Conservation (phyloP, 768 basidiomycete genomes). For the Mycena polygramma region DNA sequence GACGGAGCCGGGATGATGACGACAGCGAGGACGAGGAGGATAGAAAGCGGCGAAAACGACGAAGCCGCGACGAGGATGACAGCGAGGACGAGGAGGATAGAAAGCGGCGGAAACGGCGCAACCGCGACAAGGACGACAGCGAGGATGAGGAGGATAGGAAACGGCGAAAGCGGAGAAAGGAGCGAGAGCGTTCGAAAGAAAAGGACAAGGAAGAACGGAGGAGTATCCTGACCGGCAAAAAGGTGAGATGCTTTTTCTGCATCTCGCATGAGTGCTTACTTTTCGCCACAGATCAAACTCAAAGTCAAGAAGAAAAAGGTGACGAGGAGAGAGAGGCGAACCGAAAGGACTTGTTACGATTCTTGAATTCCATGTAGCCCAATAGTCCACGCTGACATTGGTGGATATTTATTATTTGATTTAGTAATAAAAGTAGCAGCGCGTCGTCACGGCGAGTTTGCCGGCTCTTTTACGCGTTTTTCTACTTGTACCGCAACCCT, state of each 20-base stretch:
- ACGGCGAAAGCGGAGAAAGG: constrained; percentile 51
- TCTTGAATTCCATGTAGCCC: constrained; percentile 65
- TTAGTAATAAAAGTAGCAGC: too few species aligned
- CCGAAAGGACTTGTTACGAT: constrained; percentile 63
- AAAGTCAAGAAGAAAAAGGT: constrained; percentile 70
- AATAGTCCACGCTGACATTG: too few species aligned
- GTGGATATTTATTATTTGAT: too few species aligned
- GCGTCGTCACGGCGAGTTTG: constrained; percentile 14
- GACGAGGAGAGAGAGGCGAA: constrained; percentile 72
- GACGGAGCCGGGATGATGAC: constrained; percentile 19
- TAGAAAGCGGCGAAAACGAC: too few species aligned
- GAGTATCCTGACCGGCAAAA: constrained; percentile 73
- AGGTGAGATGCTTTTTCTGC: constrained; percentile 50
- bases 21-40: constrained; percentile 29
- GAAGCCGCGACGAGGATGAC: too few species aligned
- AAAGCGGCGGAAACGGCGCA: constrained; percentile 48
- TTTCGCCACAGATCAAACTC: constrained; percentile 63
- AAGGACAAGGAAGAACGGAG: constrained; percentile 62
- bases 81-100: constrained; percentile 28
- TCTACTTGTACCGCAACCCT: constrained; percentile 3
- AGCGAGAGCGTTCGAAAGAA: constrained; percentile 50
- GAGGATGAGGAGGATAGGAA: constrained; percentile 41
- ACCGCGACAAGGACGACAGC: constrained; percentile 18
- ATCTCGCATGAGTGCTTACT: constrained; percentile 19
- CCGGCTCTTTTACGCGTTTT: constrained; percentile 30